Percentiles rank a stretch among this genome's conserved stretches.
Evolutionary conservation across 495 filamentous ascomycete species (phyloP).

Genomic region (Echria macrotheca): DNA sequence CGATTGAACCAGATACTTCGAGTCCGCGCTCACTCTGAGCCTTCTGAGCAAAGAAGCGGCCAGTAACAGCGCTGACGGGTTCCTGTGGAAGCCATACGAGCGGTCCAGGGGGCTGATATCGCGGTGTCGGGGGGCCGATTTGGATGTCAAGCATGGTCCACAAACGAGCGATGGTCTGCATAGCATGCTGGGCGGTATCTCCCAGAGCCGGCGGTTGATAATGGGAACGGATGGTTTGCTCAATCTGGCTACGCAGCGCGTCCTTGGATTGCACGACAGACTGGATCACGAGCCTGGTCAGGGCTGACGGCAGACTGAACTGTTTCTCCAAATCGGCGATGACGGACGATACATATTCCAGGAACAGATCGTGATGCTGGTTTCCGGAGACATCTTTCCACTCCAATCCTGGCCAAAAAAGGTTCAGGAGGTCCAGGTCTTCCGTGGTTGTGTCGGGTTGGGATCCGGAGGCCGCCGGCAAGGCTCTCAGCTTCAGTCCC

Average conservation of each 20-base stretch:
- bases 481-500: no score
- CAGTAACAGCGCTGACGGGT: not conserved
- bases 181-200: not conserved
- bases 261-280: no score
- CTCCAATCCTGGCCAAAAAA: not conserved
- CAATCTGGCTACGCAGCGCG: no score
- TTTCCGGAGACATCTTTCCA: not conserved
- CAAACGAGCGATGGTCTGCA: not conserved
- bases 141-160: slow-evolving; percentile 7
- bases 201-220: no score
- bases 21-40: not conserved
- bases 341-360: not conserved
- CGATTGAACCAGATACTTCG: not conserved
- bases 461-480: not conserved
- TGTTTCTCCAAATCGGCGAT: not conserved
- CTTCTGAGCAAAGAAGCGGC: not conserved
- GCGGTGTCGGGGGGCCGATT: not conserved
- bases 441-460: not conserved
- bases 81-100: not conserved
- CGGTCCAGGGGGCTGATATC: not conserved
- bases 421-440: not conserved
- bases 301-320: not conserved
- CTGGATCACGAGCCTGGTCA: no score
- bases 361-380: not conserved
- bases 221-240: no score